Evolutionary conservation across 371 early-diverging fungal species (phyloP), one percentile per base, ranked within the genome.

Genomic region (Mucor racemosus): DNA sequence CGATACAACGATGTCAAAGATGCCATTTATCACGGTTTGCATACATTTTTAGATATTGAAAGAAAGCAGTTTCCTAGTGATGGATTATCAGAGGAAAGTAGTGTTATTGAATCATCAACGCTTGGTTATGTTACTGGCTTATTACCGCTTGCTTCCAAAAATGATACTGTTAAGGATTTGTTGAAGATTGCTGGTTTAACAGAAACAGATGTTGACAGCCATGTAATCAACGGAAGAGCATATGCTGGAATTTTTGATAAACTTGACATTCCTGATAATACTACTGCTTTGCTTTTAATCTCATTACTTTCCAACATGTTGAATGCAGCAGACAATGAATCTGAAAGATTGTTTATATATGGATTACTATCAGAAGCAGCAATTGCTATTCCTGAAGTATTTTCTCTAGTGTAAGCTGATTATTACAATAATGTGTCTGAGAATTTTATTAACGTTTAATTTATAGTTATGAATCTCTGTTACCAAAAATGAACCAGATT

Each of bases 301-400:
- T 89, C 93, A 7, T 70, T 92, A 61, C 72, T 94, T 70, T 88
- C 90, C 1, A 88, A 91, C 0, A 88, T 94, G 86, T 76, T 96
- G 56, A 90, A 94, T 73, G 85, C 81, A 48, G 84, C 91, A 3
- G 94, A 95, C 50, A 86, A 85, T n/a, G 94, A 95, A 67, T 84
- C 88, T 9, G 95, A 96, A 78, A 74, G 88, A 15, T 69, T 90
- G 64, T 90, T 92, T 72, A 82, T 94, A 38, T 95, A 95, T 68
- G 90, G 91, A 5, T 84, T 95, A 61, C 75, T 97, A 44, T 88
- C 91, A 5, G 93, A 92, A 73, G 90, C 89, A 26, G 91, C 94
- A 0, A 70, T 76, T 15, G 75, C 84, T 19, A 78, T 88, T n/a
- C 95, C 93, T 1, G 89, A 92, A 63, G 85, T 89, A n/a, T 90